Conservation (phyloP, 2,329 filamentous ascomycete species). For the Alternaria arborescens region DNA sequence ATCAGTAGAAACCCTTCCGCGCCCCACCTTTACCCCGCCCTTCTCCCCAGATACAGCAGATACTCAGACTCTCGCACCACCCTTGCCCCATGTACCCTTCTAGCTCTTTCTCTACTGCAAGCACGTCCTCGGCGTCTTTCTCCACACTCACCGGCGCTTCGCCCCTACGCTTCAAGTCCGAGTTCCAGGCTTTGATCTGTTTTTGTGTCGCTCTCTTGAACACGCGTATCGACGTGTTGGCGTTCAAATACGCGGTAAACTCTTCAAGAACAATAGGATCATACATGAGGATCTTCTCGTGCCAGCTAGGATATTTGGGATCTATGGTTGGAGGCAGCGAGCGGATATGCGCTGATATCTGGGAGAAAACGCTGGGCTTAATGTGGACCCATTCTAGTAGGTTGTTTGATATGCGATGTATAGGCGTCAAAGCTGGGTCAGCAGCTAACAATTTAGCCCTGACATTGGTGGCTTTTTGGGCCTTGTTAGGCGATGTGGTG, state of each 20-base stretch:
- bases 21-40: constrained; percentile 32
- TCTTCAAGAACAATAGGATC: constrained; percentile 91
- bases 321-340: constrained; percentile 53
- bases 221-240: constrained; percentile 30
- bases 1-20: constrained; percentile 14
- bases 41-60: constrained; percentile 81
- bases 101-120: constrained; percentile 40
- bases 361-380: constrained; percentile 52
- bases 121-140: constrained; percentile 24
- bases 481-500: constrained; percentile 7
- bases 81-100: constrained; percentile 71
- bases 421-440: constrained; percentile 2
- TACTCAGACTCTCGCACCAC: constrained; percentile 88
- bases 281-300: constrained; percentile 93
- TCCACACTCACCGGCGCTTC: constrained; percentile 20
- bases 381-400: constrained; percentile 45
- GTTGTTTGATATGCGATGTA: constrained; percentile 25
- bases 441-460: not conserved
- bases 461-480: not conserved
- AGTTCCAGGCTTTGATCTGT: constrained; percentile 43
- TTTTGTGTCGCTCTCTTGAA: constrained; percentile 41
- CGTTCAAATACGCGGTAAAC: constrained; percentile 81
- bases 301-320: constrained; percentile 69
- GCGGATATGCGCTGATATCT: constrained; percentile 60
- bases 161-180: constrained; percentile 23